Evolutionary conservation across 768 basidiomycete genomes (phyloP), one percentile per base, ranked within the genome.

Genomic region (Leccinum olivaceopallidum): DNA sequence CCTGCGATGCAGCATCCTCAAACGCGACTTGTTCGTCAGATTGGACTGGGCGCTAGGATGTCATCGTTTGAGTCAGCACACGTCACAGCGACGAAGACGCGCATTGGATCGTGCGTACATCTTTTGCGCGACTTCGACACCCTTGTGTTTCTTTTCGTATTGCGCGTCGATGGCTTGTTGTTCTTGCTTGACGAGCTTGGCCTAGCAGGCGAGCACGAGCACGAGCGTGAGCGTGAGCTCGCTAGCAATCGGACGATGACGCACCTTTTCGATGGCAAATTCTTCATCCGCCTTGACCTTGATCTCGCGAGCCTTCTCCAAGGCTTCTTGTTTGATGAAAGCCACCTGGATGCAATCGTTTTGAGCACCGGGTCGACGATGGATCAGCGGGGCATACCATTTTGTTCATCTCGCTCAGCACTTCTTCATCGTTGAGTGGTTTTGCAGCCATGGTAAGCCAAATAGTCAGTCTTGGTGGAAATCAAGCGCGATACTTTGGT

Each of bases 281-380:
- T 99, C 96, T 75, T 98, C 95, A 63, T 99, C 95, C 0, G 97
- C 96, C 76, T 99, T 99, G 61, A 98, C 94, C 64, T 84, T 89
- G 62, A 99, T 95, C 78, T 99, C 97, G 8, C 97, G 82, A 1
- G 94, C 95, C 78, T 99, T 99, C 80, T 99, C 96, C 65, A 92
- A 76, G 5, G 96, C 96, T 77, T 99, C 97, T 72, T 98, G 97
- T 78, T 93, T 96, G 83, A 98, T 98, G 82, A 98, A 98, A 56
- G 94, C 89, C 52, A 96, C 93, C 95, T 96, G 73, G 34, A 63
- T 16, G 32, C 13, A 37, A 42, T 34, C 6, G 58, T 30, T 34
- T 60, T 62, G 51, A 59, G 57, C 16, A 39, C 48, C 39, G 20
- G 30, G 55, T 60, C 30, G 53, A 34, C 16, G 44, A 44, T 22